These are phyloP conservation scores for Sporothrix globosa DNA, from an alignment of 2,329 filamentous ascomycete genomes.

Conservation along the genomic window DNA sequence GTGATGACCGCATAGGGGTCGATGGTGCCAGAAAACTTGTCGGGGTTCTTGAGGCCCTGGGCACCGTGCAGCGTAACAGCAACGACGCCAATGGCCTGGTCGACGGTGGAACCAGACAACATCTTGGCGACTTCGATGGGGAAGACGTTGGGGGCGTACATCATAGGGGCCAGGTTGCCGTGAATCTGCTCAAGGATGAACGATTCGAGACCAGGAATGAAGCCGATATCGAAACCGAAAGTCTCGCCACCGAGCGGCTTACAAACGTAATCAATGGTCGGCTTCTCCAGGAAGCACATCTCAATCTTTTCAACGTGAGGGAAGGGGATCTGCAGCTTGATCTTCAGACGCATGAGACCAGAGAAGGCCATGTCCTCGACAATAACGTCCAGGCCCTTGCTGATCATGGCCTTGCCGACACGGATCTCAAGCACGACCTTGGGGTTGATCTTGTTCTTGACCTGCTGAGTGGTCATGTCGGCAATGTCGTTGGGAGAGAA, in stretches of 20 bases:
- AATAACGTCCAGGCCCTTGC: slow-evolving; percentile 95
- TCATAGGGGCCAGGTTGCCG: slow-evolving; percentile 90
- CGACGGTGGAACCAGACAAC: slow-evolving; percentile 89
- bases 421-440: slow-evolving; percentile 95
- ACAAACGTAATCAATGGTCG: slow-evolving; percentile 93
- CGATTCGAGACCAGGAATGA: slow-evolving; percentile 88
- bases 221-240: slow-evolving; percentile 98
- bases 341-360: slow-evolving; percentile 93
- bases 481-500: slow-evolving; percentile 94
- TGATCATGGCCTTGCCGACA: slow-evolving; percentile 93
- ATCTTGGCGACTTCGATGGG: slow-evolving; percentile 98
- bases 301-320: slow-evolving; percentile 94
- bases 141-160: slow-evolving; percentile 98
- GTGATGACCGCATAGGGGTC: slow-evolving; percentile 89
- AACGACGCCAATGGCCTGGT: slow-evolving; percentile 92
- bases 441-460: slow-evolving; percentile 95
- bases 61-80: slow-evolving; percentile 90
- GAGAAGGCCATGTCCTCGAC: slow-evolving; percentile 97
- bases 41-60: slow-evolving; percentile 88
- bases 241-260: slow-evolving; percentile 95
- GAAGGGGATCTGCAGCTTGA: slow-evolving; percentile 95
- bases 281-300: slow-evolving; percentile 88
- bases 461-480: slow-evolving; percentile 85
- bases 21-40: slow-evolving; percentile 88
- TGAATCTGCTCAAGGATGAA: slow-evolving; percentile 98